Base-by-base conservation (phyloP, 116 monocot species). In the Zostera marina region DNA sequence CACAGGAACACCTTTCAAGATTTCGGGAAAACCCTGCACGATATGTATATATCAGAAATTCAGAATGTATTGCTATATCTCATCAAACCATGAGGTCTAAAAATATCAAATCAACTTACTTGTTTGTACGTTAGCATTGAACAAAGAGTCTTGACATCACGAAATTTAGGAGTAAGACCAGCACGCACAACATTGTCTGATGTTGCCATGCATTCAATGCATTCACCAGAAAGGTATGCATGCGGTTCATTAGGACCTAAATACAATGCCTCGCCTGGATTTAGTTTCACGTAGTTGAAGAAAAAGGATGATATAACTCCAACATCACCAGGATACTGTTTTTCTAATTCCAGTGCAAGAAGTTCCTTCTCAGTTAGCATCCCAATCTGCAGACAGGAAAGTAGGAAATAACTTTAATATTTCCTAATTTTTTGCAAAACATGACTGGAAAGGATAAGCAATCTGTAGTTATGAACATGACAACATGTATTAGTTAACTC, bases 171-270 rank as follows among this genome's bases (percentile, higher is more conserved):
- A 62, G 99, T 99, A 62, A 99, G 73, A 22, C 99, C 99, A 67
- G 99, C 99, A 66, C 99, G 83, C 11, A 99, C 91, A 51, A 99
- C 99, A 81, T 99, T 99, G 38, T 99, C 91, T 54, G 99, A 99
- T 42, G 99, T 84, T 16, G 99, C 99, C 99, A 99, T 99, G 54
- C 91, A 91, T 63, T 99, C 91, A 10, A 99, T 70, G 56, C 99
- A 99, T 62, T 99, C 99, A 11, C 99, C 99, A 57, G 71, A 87
- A 54, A 99, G 40, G 69, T 99, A 99, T 40, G 91, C 99, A 77
- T 99, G 99, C 19, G 87, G 99, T 59, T 99, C 99, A 75, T 99
- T 99, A 22, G 99, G 81, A 40, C 70, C 81, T 49, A 87, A 59
- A 39, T 81, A 84, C 23, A 92, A 70, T 44, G 83, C 92, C 73